These are phyloP conservation scores for Coemansia sp. DNA, from an alignment of 371 early-diverging fungal species.

Conservation along the genomic window DNA sequence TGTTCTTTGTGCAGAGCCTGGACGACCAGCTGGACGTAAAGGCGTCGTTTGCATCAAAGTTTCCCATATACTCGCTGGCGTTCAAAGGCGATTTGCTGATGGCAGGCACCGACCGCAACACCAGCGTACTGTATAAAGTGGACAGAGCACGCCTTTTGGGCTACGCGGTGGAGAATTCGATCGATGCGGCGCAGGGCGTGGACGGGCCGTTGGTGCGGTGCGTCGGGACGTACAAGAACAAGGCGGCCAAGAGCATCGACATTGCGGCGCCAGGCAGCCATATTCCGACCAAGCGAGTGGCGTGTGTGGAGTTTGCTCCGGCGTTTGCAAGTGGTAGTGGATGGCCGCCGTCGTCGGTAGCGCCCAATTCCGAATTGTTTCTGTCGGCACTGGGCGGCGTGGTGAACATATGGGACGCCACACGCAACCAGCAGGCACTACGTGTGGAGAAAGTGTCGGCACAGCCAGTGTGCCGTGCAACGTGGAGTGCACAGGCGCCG, in stretches of 20 bases:
- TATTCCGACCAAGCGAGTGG: conserved; percentile 44
- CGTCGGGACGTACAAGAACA: conserved; percentile 53
- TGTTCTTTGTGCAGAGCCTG: conserved; percentile 52
- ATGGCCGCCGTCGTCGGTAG: conserved; percentile 39
- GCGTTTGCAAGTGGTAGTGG: conserved; percentile 8
- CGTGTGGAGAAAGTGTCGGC: conserved; percentile 49
- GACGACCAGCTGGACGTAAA: conserved; percentile 48
- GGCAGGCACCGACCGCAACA: conserved; percentile 53
- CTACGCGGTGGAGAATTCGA: conserved; percentile 2
- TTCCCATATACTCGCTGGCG: conserved; percentile 52
- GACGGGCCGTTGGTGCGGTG: conserved; percentile 50
- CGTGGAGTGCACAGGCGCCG: conserved; percentile 50
- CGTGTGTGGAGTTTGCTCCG: conserved; percentile 52
- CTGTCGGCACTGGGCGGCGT: conserved; percentile 50
- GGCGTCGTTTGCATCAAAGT: conserved; percentile 53
- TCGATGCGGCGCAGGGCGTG: not conserved
- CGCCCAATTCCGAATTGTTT: conserved; percentile 31
- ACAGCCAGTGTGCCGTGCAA: conserved; percentile 46
- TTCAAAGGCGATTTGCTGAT: conserved; percentile 45
- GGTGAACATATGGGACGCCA: conserved; percentile 52
- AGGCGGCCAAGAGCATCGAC: conserved; percentile 51
- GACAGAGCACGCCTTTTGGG: conserved; percentile 48
- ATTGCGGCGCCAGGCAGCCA: conserved; percentile 53
- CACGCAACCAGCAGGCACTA: conserved; percentile 38
- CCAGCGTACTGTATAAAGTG: conserved; percentile 50